These are phyloP conservation scores for Phlebopus sp. DNA, from an alignment of 1,284 basidiomycete species.

Conservation along the genomic window DNA sequence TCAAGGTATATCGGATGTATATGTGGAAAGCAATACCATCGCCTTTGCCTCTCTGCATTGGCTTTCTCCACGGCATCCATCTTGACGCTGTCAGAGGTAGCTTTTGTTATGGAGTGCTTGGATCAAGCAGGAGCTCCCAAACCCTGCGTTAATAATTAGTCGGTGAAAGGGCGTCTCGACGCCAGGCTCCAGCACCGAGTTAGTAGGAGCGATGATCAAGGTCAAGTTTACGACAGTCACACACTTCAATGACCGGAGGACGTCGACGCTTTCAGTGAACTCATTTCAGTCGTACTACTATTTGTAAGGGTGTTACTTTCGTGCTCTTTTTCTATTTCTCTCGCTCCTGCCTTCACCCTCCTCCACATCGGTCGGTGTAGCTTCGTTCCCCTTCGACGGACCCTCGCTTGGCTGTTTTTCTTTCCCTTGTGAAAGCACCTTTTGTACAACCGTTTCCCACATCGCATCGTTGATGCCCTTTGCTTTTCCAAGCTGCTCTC, in stretches of 20 bases:
- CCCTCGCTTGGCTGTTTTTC: not conserved
- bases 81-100: too few relatives aligned
- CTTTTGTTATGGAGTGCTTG: too few relatives aligned
- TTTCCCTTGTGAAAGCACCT: conserved; percentile 44
- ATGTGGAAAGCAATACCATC: conserved; percentile 48
- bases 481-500: conserved; percentile 72
- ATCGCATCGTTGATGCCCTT: conserved; percentile 85
- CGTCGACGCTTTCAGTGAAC: too few relatives aligned
- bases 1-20: conserved; percentile 9
- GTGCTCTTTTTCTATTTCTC: conserved; percentile 4
- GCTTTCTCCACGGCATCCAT: conserved; percentile 80
- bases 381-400: not conserved
- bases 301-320: not conserved
- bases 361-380: conserved; percentile 6
- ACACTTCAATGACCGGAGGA: too few relatives aligned
- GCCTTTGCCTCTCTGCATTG: conserved; percentile 64
- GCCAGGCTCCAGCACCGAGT: too few relatives aligned
- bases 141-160: too few relatives aligned
- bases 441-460: conserved; percentile 81
- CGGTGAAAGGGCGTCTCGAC: too few relatives aligned
- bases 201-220: too few relatives aligned
- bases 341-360: not conserved
- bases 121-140: too few relatives aligned
- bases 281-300: too few relatives aligned
- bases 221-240: too few relatives aligned